phyloP scores from a whole-genome alignment of 768 basidiomycete genomes.

The Heimioporus sp. region DNA sequence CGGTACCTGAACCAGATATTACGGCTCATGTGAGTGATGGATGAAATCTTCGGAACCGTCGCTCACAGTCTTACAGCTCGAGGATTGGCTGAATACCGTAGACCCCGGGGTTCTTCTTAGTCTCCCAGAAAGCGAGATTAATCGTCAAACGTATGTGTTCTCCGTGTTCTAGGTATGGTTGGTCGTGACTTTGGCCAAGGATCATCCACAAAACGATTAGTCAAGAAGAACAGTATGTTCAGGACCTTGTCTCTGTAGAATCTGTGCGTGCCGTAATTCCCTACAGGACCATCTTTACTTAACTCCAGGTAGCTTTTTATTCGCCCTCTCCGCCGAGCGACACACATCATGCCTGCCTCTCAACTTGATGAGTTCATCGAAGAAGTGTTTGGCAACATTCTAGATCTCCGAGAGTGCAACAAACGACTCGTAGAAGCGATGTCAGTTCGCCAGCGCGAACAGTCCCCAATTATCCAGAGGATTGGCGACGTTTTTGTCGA shows the following conservation, averaged over 20 bases:
- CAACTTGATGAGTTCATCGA: slow-evolving; percentile 82
- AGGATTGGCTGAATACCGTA: slow-evolving; percentile 54
- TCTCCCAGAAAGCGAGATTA: slow-evolving; percentile 77
- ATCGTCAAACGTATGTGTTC: slow-evolving; percentile 63
- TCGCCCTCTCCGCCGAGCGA: slow-evolving; percentile 48
- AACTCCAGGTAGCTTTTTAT: slow-evolving; percentile 48
- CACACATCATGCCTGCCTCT: slow-evolving; percentile 54
- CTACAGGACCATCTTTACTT: slow-evolving; percentile 33
- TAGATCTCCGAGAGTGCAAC: slow-evolving; percentile 84
- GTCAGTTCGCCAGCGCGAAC: slow-evolving; percentile 81
- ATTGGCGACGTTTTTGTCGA: slow-evolving; percentile 90
- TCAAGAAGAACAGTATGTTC: slow-evolving; percentile 86
- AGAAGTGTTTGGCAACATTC: slow-evolving; percentile 86
- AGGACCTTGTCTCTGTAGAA: slow-evolving; percentile 84
- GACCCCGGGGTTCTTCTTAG: slow-evolving; percentile 46
- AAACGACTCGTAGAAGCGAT: slow-evolving; percentile 81
- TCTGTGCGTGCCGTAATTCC: slow-evolving; percentile 39
- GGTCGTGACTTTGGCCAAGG: slow-evolving; percentile 25
- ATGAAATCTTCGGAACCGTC: slow-evolving; percentile 10
- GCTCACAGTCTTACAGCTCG: slow-evolving; percentile 25
- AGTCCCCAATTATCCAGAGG: slow-evolving; percentile 74
- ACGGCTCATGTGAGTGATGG: slow-evolving; percentile 33
- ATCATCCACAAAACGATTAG: slow-evolving; percentile 85
- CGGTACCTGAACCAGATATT: slow-evolving; percentile 26
- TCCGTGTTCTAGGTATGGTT: background rate